Percentiles rank a stretch among this genome's conserved stretches.
phyloP scores from a whole-genome alignment of 495 filamentous ascomycete genomes.

The Xylaria acuta region DNA sequence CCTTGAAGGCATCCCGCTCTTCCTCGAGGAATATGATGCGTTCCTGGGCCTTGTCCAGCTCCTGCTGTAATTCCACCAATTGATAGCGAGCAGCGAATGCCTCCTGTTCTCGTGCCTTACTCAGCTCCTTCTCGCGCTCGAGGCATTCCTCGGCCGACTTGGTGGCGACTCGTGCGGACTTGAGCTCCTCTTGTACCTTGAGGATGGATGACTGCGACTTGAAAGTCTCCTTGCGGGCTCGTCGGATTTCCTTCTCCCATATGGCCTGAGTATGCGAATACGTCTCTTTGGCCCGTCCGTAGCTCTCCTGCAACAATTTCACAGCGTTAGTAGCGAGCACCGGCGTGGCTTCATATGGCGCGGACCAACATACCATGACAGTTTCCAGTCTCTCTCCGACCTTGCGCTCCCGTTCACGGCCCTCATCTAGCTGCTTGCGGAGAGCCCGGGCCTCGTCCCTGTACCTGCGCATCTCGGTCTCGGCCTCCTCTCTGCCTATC shows the following conservation, averaged over 20 bases:
- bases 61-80: conserved; percentile 75
- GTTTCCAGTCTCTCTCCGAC: conserved; percentile 80
- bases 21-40: conserved; percentile 70
- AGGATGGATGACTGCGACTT: conserved; percentile 78
- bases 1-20: conserved; percentile 71
- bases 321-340: not conserved
- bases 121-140: conserved; percentile 54
- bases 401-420: conserved; percentile 72
- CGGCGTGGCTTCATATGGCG: not conserved
- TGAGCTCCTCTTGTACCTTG: conserved; percentile 83
- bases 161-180: conserved; percentile 62
- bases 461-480: conserved; percentile 67
- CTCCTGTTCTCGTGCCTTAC: conserved; percentile 70
- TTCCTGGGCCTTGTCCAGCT: conserved; percentile 68
- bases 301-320: conserved; percentile 65
- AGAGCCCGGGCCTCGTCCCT: conserved; percentile 62
- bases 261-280: conserved; percentile 72
- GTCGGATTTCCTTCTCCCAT: conserved; percentile 85
- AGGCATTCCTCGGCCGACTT: conserved; percentile 49
- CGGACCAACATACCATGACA: conserved; percentile 63
- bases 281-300: conserved; percentile 75
- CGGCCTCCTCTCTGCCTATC: conserved; percentile 84
- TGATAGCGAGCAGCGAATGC: conserved; percentile 76
- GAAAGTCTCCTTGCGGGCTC: conserved; percentile 83
- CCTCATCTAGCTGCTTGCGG: conserved; percentile 68